Percentiles rank a stretch among this genome's conserved stretches.
phyloP scores from a whole-genome alignment of 768 basidiomycete species.

The Cystofilobasidium macerans region DNA sequence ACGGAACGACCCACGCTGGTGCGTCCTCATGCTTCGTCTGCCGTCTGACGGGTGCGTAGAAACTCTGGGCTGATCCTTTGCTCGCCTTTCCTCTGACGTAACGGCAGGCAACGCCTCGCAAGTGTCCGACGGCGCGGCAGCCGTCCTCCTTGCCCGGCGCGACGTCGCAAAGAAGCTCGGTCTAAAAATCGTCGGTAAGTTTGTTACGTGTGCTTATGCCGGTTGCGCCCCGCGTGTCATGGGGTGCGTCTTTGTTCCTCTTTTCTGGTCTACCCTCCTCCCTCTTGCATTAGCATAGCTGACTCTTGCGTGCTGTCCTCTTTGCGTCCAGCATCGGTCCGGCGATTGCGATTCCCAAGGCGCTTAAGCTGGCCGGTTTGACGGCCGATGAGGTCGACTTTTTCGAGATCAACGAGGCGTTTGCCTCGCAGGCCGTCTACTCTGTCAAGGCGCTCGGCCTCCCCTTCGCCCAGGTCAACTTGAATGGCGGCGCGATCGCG shows the following conservation, averaged over 20 bases:
- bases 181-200: conserved; percentile 80
- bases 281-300: too few relatives aligned
- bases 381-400: conserved; percentile 66
- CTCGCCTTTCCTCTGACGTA: background rate
- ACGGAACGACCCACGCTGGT: conserved; percentile 65
- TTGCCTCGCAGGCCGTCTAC: conserved; percentile 66
- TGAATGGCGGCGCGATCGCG: conserved; percentile 79
- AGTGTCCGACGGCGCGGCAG: conserved; percentile 84
- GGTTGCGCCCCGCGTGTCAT: conserved; percentile 81
- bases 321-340: conserved; percentile 51
- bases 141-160: conserved; percentile 70
- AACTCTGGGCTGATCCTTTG: too few relatives aligned
- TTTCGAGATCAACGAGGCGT: conserved; percentile 86
- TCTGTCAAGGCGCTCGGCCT: conserved; percentile 58
- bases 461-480: conserved; percentile 67
- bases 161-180: conserved; percentile 69
- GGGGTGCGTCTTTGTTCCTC: conserved; percentile 43
- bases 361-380: conserved; percentile 45
- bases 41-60: background rate
- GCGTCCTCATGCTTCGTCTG: conserved; percentile 23
- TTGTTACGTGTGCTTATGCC: conserved; percentile 54
- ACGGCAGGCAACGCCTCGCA: conserved; percentile 65
- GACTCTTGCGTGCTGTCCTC: background rate
- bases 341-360: conserved; percentile 69
- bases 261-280: background rate